Base-by-base conservation (phyloP, 306 rosid genomes). In the Adenanthera pavonina region DNA sequence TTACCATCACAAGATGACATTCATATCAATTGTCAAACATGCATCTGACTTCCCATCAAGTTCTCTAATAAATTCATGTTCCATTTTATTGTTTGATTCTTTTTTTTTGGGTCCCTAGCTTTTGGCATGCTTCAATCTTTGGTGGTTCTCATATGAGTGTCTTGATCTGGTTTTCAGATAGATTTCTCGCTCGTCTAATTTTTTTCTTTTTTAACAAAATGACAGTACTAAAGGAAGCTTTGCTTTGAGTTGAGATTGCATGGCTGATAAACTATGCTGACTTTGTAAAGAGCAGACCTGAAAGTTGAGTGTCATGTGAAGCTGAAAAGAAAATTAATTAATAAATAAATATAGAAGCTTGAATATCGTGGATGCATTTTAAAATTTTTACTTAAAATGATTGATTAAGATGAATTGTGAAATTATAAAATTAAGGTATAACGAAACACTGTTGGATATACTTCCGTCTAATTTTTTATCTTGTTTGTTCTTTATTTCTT, bases 1-100 rank as follows among this genome's bases (percentile, higher is more conserved):
- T 86, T 75, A 78, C 92, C 80, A 30, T 73, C 82, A 46, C 85
- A 84, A 85, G 84, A 83, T 83, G 89, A 90, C 92, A 88, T 91
- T 92, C 91, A 85, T 83, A 81, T 87, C 87, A 89, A 84, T 69
- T 43, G 49, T 69, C 73, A n/a, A 82, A 76, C 88, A 75, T 83
- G 82, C 86, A 73, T 79, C 84, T 82, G 89, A 80, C 82, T 69
- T 79, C 75, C 77, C 81, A 68, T 56, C 85, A 84, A 82, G 38
- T 69, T 82, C 83, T 80, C 70, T 78, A 86, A 89, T 86, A 89
- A 89, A 79, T 85, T 61, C 57, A 19, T 25, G 47, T 76, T 61
- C 13, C 61, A 1, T 72, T 20, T 17, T 72, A 19, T 13, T 1
- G 11, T 5, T 57, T 56, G 57, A 2, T 11, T 3, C 15, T 8